Evolutionary conservation across 1,139 yeast genomes (phyloP).

Genomic region (Lipomyces yarrowii): DNA sequence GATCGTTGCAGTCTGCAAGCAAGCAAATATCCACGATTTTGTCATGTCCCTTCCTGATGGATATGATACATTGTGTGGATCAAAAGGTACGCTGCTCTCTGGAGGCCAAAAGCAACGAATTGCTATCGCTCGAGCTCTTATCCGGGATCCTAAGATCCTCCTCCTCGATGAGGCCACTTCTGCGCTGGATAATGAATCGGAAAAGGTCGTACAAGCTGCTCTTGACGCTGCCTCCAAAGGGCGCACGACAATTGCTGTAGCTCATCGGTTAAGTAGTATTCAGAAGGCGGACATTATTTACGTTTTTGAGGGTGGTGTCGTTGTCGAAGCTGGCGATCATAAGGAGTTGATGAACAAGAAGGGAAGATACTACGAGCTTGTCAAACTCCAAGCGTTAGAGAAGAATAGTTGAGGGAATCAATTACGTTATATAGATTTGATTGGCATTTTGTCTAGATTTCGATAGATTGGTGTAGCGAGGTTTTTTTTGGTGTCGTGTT

Average conservation of each 20-base stretch:
- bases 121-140: slow-evolving; percentile 71
- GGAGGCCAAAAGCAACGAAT: slow-evolving; percentile 58
- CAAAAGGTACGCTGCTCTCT: slow-evolving; percentile 1
- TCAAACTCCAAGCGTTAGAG: slow-evolving; percentile 29
- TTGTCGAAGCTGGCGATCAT: slow-evolving; percentile 71
- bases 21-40: slow-evolving; percentile 81
- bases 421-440: not conserved
- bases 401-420: not conserved
- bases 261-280: slow-evolving; percentile 84
- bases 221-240: slow-evolving; percentile 59
- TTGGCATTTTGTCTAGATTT: not conserved
- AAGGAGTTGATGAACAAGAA: slow-evolving; percentile 41
- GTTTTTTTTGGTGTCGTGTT: not conserved
- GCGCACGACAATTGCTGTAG: slow-evolving; percentile 77
- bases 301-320: slow-evolving; percentile 68
- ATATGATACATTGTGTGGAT: not conserved
- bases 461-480: not conserved
- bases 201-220: slow-evolving; percentile 70
- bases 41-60: slow-evolving; percentile 45
- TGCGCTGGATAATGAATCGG: slow-evolving; percentile 75
- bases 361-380: slow-evolving; percentile 47
- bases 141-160: slow-evolving; percentile 56
- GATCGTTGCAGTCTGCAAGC: slow-evolving; percentile 64
- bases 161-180: slow-evolving; percentile 77
- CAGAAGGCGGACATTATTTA: slow-evolving; percentile 90